Evolutionary conservation across 2,329 filamentous ascomycete genomes (phyloP).

Genomic region (Bipolaris gigantea): DNA sequence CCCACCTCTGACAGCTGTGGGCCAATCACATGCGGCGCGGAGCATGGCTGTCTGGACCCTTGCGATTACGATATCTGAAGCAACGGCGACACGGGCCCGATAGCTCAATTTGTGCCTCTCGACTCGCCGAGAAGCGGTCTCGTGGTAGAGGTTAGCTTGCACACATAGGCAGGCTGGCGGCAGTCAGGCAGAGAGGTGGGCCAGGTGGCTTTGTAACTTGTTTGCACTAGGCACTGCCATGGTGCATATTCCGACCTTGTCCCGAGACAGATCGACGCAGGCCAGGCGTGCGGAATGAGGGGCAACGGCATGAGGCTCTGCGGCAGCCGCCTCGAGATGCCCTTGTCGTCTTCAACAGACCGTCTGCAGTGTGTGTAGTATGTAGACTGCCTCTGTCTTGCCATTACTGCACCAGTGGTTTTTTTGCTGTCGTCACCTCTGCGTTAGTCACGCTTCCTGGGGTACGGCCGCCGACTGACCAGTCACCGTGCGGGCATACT

Average conservation of each 20-base stretch:
- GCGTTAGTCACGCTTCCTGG: background rate
- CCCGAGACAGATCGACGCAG: conserved; percentile 20
- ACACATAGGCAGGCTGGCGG: background rate
- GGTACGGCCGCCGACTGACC: conserved; percentile 3
- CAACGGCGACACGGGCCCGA: conserved; percentile 5
- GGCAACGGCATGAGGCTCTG: conserved; percentile 21
- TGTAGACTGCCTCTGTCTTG: background rate
- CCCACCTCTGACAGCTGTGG: conserved; percentile 8
- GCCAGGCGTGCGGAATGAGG: conserved; percentile 13
- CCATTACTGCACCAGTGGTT: background rate
- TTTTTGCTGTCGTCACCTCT: background rate
- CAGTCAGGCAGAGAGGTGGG: background rate
- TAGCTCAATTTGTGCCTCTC: conserved; percentile 8
- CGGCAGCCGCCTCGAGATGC: conserved; percentile 9
- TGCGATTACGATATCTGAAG: conserved; percentile 27
- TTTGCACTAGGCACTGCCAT: conserved; percentile 2
- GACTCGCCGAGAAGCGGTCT: conserved; percentile 17
- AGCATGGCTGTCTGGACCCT: conserved; percentile 19
- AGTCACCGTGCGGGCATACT: conserved; percentile 4
- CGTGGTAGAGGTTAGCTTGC: background rate
- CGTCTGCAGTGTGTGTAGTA: background rate
- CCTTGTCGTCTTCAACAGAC: background rate
- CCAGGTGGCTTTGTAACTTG: conserved; percentile 11
- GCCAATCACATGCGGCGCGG: conserved; percentile 21
- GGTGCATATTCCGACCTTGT: conserved; percentile 19